Evolutionary conservation across 2,329 filamentous ascomycete genomes (phyloP).

Genomic region (Talaromyces sp.): DNA sequence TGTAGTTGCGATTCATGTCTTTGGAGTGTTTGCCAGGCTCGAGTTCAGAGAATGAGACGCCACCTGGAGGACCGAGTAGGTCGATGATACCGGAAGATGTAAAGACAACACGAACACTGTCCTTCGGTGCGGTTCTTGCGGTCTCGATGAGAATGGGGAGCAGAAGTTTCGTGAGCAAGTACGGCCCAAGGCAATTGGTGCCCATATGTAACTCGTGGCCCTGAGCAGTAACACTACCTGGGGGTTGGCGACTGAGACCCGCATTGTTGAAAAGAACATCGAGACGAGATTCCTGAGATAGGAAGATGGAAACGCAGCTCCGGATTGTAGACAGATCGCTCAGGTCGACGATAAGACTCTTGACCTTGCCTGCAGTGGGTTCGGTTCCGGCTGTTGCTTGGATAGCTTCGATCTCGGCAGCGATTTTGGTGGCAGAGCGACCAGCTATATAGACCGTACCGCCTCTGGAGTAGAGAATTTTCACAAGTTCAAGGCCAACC

Average conservation of each 20-base stretch:
- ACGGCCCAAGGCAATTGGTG: slow-evolving; percentile 38
- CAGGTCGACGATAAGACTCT: background rate
- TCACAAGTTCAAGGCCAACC: slow-evolving; percentile 47
- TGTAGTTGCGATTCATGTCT: slow-evolving; percentile 24
- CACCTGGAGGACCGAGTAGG: slow-evolving; percentile 17
- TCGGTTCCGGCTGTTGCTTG: background rate
- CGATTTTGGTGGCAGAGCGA: slow-evolving; percentile 47
- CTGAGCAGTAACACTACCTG: slow-evolving; percentile 25
- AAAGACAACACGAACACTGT: slow-evolving; percentile 36
- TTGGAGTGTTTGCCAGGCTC: slow-evolving; percentile 20
- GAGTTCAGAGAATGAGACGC: slow-evolving; percentile 23
- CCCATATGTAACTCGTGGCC: slow-evolving; percentile 39
- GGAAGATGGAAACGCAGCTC: background rate
- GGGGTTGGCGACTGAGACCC: slow-evolving; percentile 33
- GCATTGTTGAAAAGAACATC: slow-evolving; percentile 45
- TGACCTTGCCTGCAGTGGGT: background rate
- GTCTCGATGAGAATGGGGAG: slow-evolving; percentile 35
- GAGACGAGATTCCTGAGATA: slow-evolving; percentile 33
- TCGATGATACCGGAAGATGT: slow-evolving; percentile 30
- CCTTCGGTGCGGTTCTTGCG: slow-evolving; percentile 21
- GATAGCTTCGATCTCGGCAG: slow-evolving; percentile 46
- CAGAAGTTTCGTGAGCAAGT: slow-evolving; percentile 34
- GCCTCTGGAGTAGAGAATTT: slow-evolving; percentile 54
- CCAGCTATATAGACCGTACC: slow-evolving; percentile 55
- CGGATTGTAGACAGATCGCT: background rate